Base-by-base conservation (phyloP, 768 basidiomycete species). In the Rhodosporidiobolus sp. region DNA sequence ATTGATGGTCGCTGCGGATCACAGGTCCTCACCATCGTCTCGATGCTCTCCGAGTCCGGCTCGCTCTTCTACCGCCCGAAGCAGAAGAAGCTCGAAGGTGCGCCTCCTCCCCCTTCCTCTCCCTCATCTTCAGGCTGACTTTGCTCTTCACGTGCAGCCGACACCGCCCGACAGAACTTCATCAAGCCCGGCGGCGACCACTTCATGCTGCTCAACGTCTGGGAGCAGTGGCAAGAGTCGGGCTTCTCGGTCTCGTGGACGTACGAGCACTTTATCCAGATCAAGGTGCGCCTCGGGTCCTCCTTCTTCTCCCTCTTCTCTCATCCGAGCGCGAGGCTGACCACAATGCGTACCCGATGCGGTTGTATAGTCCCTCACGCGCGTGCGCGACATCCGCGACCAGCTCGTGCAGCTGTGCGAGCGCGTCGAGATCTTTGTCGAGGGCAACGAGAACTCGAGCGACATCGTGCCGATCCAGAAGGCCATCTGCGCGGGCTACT, bases 171-270 rank as follows among this genome's bases (percentile, higher is more conserved):
- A 67, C 91, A 95, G 81, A 98, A 97, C 80, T 99, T 99, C 80
- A 88, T 94, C 69, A 92, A 92, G 60, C 84, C 91, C 0, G 95
- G 96, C 38, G 96, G 96, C 32, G 96, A 99, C 78, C 96, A 98
- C 82, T 99, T 98, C 80, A 98, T 95, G 11, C 82, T 99, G 32
- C 85, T 99, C 35, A 98, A 98, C 80, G 92, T 98, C 20, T 98
- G 94, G 90, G 94, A 97, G 80, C 94, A 97, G 79, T 99, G 96
- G 96, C 91, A 91, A 28, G 96, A 99, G 74, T 92, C 94, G 32
- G 93, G 93, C 78, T 98, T 94, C 80, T 94, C 92, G 30, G 92
- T 97, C 80, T 92, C 94, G 78, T 96, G 78, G 83, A 94, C 92
- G 78, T 96, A 94, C 80, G 94, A 95, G 79, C 91, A 94, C 52